Conservation (phyloP, 257 asterid species). For the Solanum tarapatanum region DNA sequence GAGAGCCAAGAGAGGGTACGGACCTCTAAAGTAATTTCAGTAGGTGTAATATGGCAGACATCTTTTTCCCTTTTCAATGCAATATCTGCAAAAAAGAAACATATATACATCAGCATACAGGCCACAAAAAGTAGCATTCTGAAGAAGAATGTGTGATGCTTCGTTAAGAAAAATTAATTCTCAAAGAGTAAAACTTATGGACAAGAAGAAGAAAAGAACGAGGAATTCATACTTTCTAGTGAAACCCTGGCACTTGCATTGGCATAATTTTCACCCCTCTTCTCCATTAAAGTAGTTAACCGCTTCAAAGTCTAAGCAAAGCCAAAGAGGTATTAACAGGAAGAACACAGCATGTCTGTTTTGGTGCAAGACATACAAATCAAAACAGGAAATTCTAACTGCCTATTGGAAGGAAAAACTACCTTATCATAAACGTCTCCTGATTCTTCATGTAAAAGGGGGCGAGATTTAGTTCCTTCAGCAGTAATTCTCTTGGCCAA, state of each 20-base stretch:
- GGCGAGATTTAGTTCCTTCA: slow-evolving; percentile 72
- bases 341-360: neutral
- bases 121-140: neutral
- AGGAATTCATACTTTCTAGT: slow-evolving; percentile 47
- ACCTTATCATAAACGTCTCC: slow-evolving; percentile 76
- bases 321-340: neutral
- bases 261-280: slow-evolving; percentile 73
- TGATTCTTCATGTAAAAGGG: slow-evolving; percentile 55
- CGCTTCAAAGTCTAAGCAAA: slow-evolving; percentile 55
- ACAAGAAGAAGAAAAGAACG: neutral
- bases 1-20: slow-evolving; percentile 1
- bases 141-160: neutral
- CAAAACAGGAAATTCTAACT: neutral
- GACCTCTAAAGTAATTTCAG: slow-evolving; percentile 68
- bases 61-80: slow-evolving; percentile 57
- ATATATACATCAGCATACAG: neutral
- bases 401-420: neutral
- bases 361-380: neutral
- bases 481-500: slow-evolving; percentile 71
- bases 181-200: neutral
- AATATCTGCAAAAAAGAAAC: slow-evolving; percentile 29
- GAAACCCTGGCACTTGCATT: slow-evolving; percentile 66
- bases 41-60: slow-evolving; percentile 48
- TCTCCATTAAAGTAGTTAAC: slow-evolving; percentile 46
- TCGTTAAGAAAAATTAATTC: neutral